Base-by-base conservation (phyloP, 768 basidiomycete species). In the Rhizopogon roseolus region DNA sequence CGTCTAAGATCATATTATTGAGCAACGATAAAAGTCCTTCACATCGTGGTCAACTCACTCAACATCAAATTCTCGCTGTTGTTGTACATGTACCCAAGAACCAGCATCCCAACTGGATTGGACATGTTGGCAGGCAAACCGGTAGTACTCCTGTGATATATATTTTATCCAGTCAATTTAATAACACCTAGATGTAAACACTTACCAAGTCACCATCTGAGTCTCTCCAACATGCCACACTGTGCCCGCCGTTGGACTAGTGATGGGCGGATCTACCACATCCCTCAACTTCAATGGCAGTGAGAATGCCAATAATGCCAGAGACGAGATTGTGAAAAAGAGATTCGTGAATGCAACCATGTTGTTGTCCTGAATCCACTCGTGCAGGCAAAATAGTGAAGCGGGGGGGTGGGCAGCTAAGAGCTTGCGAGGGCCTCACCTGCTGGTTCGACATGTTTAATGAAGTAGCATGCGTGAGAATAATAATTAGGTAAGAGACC, bases 131-230 rank as follows among this genome's bases (percentile, higher is more conserved):
- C 41, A 13, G 71, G 64, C 27, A 73, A 50, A 49, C 42, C 54
- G 14, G 63, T 50, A 19, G 60, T 54, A 42, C 52, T 59, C 59
- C 60, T 60, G 37, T 7, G 6, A 25, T 39, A 50, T n/a, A 77
- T 64, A 74, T 76, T 76, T 58, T 81, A 57, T 71, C 73, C 54
- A 79, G 80, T 57, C 65, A 41, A 58, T 65, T 29, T 72, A 66
- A 60, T 51, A 74, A 37, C 72, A 73, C 8, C 32, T 63, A 34
- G 36, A 6, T 16, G 17, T 44, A n/a, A 40, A 40, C 10, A 57
- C 71, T n/a, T 59, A 76, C 80, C 81, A 82, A 17, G 78, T 80
- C 17, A 82, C 80, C 8, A 72, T 79, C 49, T 78, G 64, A 1
- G 57, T 66, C 49, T 74, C 54, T 5, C 78, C 77, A 11, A 76